phyloP scores from a whole-genome alignment of 768 basidiomycete genomes.

The Coprinopsis strossmayeri region DNA sequence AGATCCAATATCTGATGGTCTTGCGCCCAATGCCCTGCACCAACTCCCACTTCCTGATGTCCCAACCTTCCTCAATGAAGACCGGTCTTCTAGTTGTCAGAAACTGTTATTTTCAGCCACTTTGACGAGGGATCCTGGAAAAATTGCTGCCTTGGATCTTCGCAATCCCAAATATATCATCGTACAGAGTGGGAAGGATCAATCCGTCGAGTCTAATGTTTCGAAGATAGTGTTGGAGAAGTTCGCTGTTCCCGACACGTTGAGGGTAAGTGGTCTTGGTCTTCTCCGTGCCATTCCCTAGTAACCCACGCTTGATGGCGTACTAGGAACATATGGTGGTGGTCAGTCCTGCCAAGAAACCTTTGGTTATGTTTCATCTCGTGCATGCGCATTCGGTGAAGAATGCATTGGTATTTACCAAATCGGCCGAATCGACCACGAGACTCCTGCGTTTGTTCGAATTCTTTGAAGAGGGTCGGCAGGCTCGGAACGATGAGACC shows the following conservation, averaged over 20 bases:
- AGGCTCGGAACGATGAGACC: constrained; percentile 11
- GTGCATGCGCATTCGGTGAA: constrained; percentile 53
- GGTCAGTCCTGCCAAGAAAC: constrained; percentile 74
- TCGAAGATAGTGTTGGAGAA: constrained; percentile 62
- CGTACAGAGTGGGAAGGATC: constrained; percentile 49
- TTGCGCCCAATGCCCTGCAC: constrained; percentile 55
- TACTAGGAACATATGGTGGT: constrained; percentile 85
- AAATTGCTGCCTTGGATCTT: constrained; percentile 76
- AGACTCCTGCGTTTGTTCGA: constrained; percentile 78
- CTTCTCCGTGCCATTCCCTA: neutral
- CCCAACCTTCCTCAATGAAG: constrained; percentile 50
- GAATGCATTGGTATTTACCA: constrained; percentile 92
- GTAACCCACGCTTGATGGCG: too few species aligned
- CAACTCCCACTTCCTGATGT: constrained; percentile 31
- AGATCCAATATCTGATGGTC: constrained; percentile 38
- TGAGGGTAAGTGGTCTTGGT: constrained; percentile 46
- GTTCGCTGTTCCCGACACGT: constrained; percentile 73
- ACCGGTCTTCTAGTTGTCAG: constrained; percentile 67
- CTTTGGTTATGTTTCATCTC: constrained; percentile 84
- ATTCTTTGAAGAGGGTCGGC: constrained; percentile 60
- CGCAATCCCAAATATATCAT: constrained; percentile 83
- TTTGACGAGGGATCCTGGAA: constrained; percentile 89
- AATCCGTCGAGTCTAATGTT: constrained; percentile 27
- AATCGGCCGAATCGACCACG: constrained; percentile 84
- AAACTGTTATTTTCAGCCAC: constrained; percentile 97